Evolutionary conservation across 805 yeast genomes (phyloP).

Genomic region (Candida ovalis): DNA sequence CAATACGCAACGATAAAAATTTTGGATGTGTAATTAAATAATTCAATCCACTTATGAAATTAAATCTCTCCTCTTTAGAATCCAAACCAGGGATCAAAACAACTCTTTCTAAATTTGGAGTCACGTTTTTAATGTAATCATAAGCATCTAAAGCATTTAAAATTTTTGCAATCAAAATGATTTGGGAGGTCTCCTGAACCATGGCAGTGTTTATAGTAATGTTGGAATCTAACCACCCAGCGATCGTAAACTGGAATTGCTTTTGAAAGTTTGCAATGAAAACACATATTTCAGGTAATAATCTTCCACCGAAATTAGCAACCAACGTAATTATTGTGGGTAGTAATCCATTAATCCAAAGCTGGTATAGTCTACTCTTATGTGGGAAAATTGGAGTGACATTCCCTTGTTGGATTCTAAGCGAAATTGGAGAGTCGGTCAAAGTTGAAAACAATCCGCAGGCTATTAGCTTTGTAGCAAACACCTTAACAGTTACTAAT

Average conservation of each 20-base stretch:
- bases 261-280: conserved; percentile 59
- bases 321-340: conserved; percentile 61
- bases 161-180: conserved; percentile 59
- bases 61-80: conserved; percentile 52
- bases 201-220: conserved; percentile 46
- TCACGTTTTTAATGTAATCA: conserved; percentile 35
- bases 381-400: conserved; percentile 49
- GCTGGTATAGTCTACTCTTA: conserved; percentile 49
- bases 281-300: conserved; percentile 60
- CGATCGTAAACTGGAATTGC: conserved; percentile 62
- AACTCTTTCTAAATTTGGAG: conserved; percentile 16
- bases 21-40: conserved; percentile 85
- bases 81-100: conserved; percentile 57
- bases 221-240: conserved; percentile 57
- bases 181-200: conserved; percentile 64
- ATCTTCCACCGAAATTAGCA: conserved; percentile 57
- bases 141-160: conserved; percentile 51
- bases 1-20: conserved; percentile 65
- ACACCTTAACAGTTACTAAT: conserved; percentile 51
- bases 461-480: conserved; percentile 64
- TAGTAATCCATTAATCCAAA: conserved; percentile 86
- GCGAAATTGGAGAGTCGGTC: conserved; percentile 71
- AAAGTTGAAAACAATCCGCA: conserved; percentile 65
- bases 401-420: conserved; percentile 61
- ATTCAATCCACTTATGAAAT: conserved; percentile 56